Base-by-base conservation (phyloP, 176 grass and related monocot species). In the Oryza punctata region DNA sequence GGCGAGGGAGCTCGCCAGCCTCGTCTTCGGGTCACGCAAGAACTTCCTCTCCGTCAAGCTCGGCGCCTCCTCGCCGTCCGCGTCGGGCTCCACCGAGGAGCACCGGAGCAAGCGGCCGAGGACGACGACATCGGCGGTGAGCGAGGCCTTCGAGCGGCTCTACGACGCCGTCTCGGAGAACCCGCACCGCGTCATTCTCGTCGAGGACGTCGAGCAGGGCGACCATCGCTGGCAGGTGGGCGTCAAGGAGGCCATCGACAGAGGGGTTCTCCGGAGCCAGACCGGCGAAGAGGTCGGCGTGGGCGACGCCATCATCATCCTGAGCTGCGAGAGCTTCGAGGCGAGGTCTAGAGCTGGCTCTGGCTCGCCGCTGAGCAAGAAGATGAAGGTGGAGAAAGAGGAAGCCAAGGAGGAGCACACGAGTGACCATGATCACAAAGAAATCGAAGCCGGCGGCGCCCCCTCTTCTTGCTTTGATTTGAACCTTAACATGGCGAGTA, bases 171-270 rank as follows among this genome's bases (percentile, higher is more conserved):
- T 96, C 11, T 76, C 77, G 3, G 85, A 94, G 64, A 90, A 96
- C 52, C 87, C 91, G 8, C 89, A 83, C 65, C 83, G 87, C 0
- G 96, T 99, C 52, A 87, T 99, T 45, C 25, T 99, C 66, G 44
- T 99, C 89, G 89, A 94, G 28, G 92, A 90, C 84, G 77, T 99
- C 0, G 93, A 94, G n/a, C 73, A 85, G 77, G 81, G 69, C 10
- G 75, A 81, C 60, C 83, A 82, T 29, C 16, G 54, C 32, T 90
- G 85, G 59, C 88, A 78, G 72, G 63, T 81, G 15, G 70, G 69
- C 35, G 91, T 99, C 40, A 92, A 89, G 88, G 85, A 88, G n/a
- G 93, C 93, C 23, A 96, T 96, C 37, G 85, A 92, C 49, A 87
- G 71, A 10, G 93, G 96, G 8, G 85, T 61, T 4, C 59, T 99